These are phyloP conservation scores for Trebouxia sp. DNA, from an alignment of 139 green algal species.

Conservation along the genomic window DNA sequence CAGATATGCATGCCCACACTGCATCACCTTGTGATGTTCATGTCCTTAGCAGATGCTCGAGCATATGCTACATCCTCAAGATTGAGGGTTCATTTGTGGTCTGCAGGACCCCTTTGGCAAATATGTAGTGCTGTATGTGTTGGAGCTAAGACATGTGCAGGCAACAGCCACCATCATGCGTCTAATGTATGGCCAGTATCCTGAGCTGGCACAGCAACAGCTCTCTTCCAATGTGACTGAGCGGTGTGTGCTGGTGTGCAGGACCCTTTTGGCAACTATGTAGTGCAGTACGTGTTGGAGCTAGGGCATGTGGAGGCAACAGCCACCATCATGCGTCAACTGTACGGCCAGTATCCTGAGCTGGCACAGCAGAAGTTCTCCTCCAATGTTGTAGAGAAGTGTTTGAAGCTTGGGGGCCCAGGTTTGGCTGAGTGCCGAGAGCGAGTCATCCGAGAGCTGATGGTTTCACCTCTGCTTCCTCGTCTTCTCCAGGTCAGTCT, in stretches of 20 bases:
- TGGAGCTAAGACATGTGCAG: constrained; percentile 89
- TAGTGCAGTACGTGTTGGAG: constrained; percentile 99
- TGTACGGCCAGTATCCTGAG: constrained; percentile 82
- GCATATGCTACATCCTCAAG: too few relatives aligned
- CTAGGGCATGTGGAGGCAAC: constrained; percentile 81
- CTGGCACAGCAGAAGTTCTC: constrained; percentile 97
- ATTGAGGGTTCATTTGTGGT: too few relatives aligned
- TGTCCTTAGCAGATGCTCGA: too few relatives aligned
- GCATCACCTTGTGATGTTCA: too few relatives aligned
- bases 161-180: constrained; percentile 73
- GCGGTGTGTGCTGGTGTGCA: constrained; percentile 76
- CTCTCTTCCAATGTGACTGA: constrained; percentile 98
- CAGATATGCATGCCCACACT: too few relatives aligned
- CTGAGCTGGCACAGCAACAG: constrained; percentile 92
- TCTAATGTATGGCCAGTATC: constrained; percentile 77
- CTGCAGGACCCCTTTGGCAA: constrained; percentile 92
- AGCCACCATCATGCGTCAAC: constrained; percentile 73
- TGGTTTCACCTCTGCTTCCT: constrained; percentile 68
- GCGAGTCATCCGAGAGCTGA: constrained; percentile 85
- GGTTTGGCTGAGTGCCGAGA: constrained; percentile 61
- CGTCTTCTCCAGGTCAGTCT: constrained; percentile 70
- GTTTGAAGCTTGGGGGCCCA: constrained; percentile 88
- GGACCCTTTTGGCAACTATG: constrained; percentile 97
- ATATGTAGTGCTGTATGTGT: constrained; percentile 99
- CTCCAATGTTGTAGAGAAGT: constrained; percentile 99